Base-by-base conservation (phyloP, 2,329 filamentous ascomycete species). In the Huntiella decipiens region DNA sequence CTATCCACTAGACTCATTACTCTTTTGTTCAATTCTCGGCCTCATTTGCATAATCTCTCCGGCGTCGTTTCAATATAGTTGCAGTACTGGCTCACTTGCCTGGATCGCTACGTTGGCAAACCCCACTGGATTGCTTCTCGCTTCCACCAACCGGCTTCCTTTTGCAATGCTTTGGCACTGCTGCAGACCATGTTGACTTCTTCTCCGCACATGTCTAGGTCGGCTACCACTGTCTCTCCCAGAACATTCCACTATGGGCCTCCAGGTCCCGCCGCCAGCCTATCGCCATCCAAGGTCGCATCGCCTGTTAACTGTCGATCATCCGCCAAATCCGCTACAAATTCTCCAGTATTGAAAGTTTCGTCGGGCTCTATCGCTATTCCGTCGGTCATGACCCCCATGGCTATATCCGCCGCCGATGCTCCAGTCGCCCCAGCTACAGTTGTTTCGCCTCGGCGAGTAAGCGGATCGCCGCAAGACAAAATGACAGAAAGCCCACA, bases 131-230 rank as follows among this genome's bases (percentile, higher is more conserved):
- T 19, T 39, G 12, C 12, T 39, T 36, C 34, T 39, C 15, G 16
- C 15, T 39, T 19, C 17, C 12, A 16, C 38, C 12, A 19, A 39
- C 38, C 13, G 7, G 19, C 13, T 34, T 33, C 17, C 40, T 13
- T 13, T 19, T 44, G 43, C 44, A 34, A 50, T 46, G 48, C 48
- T 34, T 28, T 28, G 22, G 22, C 22, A 10, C 22, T 28, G 7
- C 38, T 16, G 40, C 40, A 38, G 41, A 50, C 41, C 48, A 50
- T 50, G 48, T 42, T 50, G 41, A 50, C 48, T 32, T 50, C 44
- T 35, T 50, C 48, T 46, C 48, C 48, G 37, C 48, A 46, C 41
- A 34, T 50, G 36, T 44, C 41, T 37, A 50, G 48, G 32, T 46
- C 48, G 41, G 37, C 44, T 6, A 10, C 22, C 10, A 44, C 37